Evolutionary conservation across 2,329 filamentous ascomycete species (phyloP).

Genomic region (Bretziella fagacearum): DNA sequence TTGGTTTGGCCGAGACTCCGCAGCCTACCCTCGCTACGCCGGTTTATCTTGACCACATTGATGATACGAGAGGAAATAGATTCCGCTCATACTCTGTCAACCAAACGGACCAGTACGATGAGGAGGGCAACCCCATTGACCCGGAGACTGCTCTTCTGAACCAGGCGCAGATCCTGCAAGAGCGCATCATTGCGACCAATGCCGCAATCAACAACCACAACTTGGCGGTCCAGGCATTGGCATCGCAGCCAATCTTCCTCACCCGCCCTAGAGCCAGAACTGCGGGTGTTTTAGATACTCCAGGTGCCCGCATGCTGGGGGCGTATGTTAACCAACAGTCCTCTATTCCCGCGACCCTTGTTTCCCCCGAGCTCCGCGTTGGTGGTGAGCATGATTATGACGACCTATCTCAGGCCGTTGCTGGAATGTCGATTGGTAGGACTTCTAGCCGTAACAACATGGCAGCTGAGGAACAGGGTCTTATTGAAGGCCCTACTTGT

Average conservation of each 20-base stretch:
- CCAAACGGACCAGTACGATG: slow-evolving; percentile 91
- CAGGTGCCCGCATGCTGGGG: slow-evolving; percentile 46
- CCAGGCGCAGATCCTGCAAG: slow-evolving; percentile 43
- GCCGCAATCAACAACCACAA: slow-evolving; percentile 78
- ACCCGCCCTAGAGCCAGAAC: slow-evolving; percentile 80
- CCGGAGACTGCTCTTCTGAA: slow-evolving; percentile 33
- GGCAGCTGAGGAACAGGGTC: slow-evolving; percentile 58
- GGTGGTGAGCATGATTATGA: slow-evolving; percentile 64
- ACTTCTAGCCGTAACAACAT: slow-evolving; percentile 51
- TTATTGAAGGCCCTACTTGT: slow-evolving; percentile 70
- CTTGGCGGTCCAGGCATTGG: slow-evolving; percentile 80
- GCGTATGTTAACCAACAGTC: slow-evolving; percentile 58
- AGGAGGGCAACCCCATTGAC: slow-evolving; percentile 66
- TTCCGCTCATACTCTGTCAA: slow-evolving; percentile 98
- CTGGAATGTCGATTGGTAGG: slow-evolving; percentile 55
- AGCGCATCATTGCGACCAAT: slow-evolving; percentile 46
- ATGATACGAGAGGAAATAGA: slow-evolving; percentile 63
- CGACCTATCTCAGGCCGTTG: slow-evolving; percentile 65
- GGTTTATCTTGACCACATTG: slow-evolving; percentile 52
- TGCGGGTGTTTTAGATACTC: slow-evolving; percentile 76
- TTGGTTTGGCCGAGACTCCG: slow-evolving; percentile 85
- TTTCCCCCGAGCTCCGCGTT: slow-evolving; percentile 55
- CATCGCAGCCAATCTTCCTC: slow-evolving; percentile 55
- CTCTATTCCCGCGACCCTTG: slow-evolving; percentile 54
- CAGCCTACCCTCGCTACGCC: slow-evolving; percentile 64